Evolutionary conservation across 2,329 filamentous ascomycete species (phyloP), one percentile per base, ranked within the genome.

Genomic region (Trichoderma sp.): DNA sequence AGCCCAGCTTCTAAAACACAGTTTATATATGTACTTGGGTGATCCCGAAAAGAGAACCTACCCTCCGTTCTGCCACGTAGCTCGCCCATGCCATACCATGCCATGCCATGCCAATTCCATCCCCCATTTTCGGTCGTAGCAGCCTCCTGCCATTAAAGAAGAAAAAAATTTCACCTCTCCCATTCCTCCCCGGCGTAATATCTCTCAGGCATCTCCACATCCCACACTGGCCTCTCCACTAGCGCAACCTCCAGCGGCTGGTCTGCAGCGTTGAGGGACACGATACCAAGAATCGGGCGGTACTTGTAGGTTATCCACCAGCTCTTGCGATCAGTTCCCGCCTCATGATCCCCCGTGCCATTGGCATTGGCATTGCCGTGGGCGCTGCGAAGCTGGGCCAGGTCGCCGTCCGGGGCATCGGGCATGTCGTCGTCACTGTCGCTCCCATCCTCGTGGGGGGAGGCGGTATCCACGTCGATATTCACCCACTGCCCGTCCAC

Each of bases 221-320:
- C 92, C 88, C 91, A 95, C 72, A 89, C 84, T 22, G 94, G 94
- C 74, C 94, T 84, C 82, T 98, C 94, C 15, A 98, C 89, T 61
- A 98, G 82, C 2, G 93, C 94, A 56, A 97, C 91, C 79, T 99
- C 95, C 5, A 91, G 80, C 12, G 81, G 78, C 72, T 78, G 69
- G 72, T 77, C 76, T 29, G 80, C 77, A 22, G 71, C 73, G 64
- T 75, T 76, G 70, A 85, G 78, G 52, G 83, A 81, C 39, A 87
- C 84, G 42, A 89, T 80, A 64, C 94, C 95, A 70, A 99, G 83
- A 73, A 99, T 93, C n/a, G 94, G 92, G 68, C 94, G 87, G 80
- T 98, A 99, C 79, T 97, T 96, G 84, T 91, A 93, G 5, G 94
- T 97, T 76, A 90, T 88, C 92, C 93, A 98, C 80, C 82, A 86